Percentiles rank a stretch among this genome's conserved stretches.
Conservation (phyloP, 495 filamentous ascomycete species). For the Aspergillus affinis region DNA sequence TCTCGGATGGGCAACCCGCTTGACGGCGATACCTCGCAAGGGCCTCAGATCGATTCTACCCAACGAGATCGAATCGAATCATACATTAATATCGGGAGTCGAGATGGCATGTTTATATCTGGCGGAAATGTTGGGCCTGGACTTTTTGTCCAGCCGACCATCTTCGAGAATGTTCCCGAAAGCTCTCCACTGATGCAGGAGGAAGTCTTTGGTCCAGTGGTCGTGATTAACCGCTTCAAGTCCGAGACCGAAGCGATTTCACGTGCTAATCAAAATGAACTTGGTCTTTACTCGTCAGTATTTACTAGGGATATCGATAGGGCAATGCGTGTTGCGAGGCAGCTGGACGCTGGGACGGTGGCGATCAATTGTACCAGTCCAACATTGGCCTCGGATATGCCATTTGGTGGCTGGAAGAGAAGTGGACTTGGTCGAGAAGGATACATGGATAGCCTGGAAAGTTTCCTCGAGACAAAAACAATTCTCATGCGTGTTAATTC, state of each 20-base stretch:
- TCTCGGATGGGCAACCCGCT: too few relatives aligned
- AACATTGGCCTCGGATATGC: slow-evolving; percentile 59
- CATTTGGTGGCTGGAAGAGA: slow-evolving; percentile 91
- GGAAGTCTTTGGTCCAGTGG: slow-evolving; percentile 87
- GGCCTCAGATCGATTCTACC: too few relatives aligned
- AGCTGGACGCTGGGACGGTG: slow-evolving; percentile 60
- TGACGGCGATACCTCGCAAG: too few relatives aligned
- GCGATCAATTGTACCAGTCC: slow-evolving; percentile 80
- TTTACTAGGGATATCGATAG: slow-evolving; percentile 77
- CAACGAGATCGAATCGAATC: slow-evolving; percentile 82
- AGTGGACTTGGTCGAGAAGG: slow-evolving; percentile 80
- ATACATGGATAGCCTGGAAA: slow-evolving; percentile 42
- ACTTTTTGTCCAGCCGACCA: slow-evolving; percentile 67
- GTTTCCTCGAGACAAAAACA: slow-evolving; percentile 51
- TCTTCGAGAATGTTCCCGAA: slow-evolving; percentile 54
- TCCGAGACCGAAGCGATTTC: slow-evolving; percentile 77
- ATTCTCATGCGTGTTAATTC: too few relatives aligned
- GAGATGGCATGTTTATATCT: slow-evolving; percentile 67
- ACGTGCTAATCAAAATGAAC: slow-evolving; percentile 79
- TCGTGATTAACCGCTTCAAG: slow-evolving; percentile 75
- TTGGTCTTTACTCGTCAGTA: slow-evolving; percentile 77
- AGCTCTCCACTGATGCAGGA: slow-evolving; percentile 61
- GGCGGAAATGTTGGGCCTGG: slow-evolving; percentile 69
- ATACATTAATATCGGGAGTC: slow-evolving; percentile 73
- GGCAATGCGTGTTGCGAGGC: slow-evolving; percentile 31